These are phyloP conservation scores for Metschnikowia arizonensis DNA, from an alignment of 805 yeast genomes.

Conservation along the genomic window DNA sequence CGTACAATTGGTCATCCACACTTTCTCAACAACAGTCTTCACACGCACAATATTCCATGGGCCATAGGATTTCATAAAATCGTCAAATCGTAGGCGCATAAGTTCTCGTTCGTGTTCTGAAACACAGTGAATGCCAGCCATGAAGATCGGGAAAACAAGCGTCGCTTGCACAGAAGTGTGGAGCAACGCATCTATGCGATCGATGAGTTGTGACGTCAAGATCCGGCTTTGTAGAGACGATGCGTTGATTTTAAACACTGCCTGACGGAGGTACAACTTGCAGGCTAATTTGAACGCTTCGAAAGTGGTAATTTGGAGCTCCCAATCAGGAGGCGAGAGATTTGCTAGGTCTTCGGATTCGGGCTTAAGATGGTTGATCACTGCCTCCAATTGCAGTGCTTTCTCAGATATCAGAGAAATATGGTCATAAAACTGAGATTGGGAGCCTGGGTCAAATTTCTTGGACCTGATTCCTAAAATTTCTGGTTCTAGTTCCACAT, in stretches of 20 bases:
- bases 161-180: constrained; percentile 69
- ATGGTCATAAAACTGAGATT: background rate
- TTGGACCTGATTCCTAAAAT: background rate
- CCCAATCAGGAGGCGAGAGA: constrained; percentile 47
- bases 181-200: constrained; percentile 56
- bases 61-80: constrained; percentile 56
- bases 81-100: constrained; percentile 51
- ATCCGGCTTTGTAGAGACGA: constrained; percentile 60
- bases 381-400: constrained; percentile 42
- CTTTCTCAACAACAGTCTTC: constrained; percentile 40
- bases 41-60: constrained; percentile 58
- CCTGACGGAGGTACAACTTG: constrained; percentile 61
- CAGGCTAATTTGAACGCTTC: constrained; percentile 70
- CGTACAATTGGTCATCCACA: constrained; percentile 45
- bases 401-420: constrained; percentile 27
- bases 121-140: constrained; percentile 68
- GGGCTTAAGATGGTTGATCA: constrained; percentile 51
- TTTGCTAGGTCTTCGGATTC: constrained; percentile 42
- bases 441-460: background rate
- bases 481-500: background rate
- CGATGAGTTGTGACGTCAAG: constrained; percentile 49
- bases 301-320: constrained; percentile 64
- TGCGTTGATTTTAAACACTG: constrained; percentile 58
- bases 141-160: constrained; percentile 70
- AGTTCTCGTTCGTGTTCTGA: constrained; percentile 47